phyloP scores from a whole-genome alignment of 768 basidiomycete species.

The Lactarius pseudohatsudake region DNA sequence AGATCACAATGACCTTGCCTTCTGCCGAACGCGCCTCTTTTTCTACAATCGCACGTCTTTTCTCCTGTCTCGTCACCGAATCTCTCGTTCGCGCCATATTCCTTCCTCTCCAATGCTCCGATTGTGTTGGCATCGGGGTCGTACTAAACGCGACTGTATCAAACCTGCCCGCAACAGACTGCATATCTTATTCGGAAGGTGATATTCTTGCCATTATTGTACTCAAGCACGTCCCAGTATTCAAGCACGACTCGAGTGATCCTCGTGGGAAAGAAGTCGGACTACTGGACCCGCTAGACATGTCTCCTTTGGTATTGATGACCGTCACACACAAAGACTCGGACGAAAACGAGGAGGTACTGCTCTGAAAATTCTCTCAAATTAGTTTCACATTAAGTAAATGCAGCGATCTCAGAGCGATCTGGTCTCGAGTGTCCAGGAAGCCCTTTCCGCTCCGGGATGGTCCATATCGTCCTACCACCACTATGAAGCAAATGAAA shows the following conservation, averaged over 20 bases:
- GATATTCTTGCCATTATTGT: slow-evolving; percentile 51
- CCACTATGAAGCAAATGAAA: neutral
- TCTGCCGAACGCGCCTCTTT: slow-evolving; percentile 41
- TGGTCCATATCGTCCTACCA: slow-evolving; percentile 9
- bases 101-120: slow-evolving; percentile 39
- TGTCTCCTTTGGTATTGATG: slow-evolving; percentile 47
- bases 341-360: slow-evolving; percentile 12
- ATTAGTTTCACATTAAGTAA: neutral
- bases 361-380: too few species aligned
- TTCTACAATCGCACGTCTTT: slow-evolving; percentile 47
- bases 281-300: slow-evolving; percentile 56
- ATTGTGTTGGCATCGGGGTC: slow-evolving; percentile 43
- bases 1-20: neutral
- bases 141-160: slow-evolving; percentile 39
- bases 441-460: slow-evolving; percentile 2
- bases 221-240: slow-evolving; percentile 47
- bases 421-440: slow-evolving; percentile 5
- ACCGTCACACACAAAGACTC: slow-evolving; percentile 24
- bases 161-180: slow-evolving; percentile 1
- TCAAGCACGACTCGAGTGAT: slow-evolving; percentile 40
- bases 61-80: slow-evolving; percentile 61
- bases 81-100: slow-evolving; percentile 52
- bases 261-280: slow-evolving; percentile 43
- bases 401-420: neutral
- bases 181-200: slow-evolving; percentile 33